Conservation (phyloP, 441 rosid species). For the Mallotus repandus region DNA sequence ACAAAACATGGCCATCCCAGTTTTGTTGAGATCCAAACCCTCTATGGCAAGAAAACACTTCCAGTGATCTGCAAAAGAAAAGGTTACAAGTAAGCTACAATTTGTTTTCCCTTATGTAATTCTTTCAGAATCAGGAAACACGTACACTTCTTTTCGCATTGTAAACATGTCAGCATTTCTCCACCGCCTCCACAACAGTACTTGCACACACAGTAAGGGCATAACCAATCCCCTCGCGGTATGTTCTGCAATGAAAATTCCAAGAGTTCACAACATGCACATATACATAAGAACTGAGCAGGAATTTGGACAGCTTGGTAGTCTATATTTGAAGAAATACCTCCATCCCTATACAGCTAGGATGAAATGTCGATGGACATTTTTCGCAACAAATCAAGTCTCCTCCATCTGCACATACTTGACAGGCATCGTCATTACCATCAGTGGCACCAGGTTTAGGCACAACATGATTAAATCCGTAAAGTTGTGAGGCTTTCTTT, state of each 20-base stretch:
- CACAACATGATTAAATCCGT: neutral
- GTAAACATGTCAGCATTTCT: slow-evolving; percentile 10
- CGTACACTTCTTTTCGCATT: slow-evolving; percentile 19
- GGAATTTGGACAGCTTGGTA: no score
- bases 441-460: slow-evolving; percentile 8
- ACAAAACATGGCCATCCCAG: slow-evolving; percentile 16
- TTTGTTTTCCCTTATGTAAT: no score
- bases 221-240: slow-evolving; percentile 18
- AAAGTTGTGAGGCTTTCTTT: neutral
- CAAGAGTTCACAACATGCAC: neutral
- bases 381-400: slow-evolving; percentile 31
- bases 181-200: neutral
- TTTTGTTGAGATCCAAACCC: slow-evolving; percentile 8
- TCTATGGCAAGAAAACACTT: slow-evolving; percentile 7
- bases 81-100: no score
- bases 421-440: slow-evolving; percentile 27
- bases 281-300: no score
- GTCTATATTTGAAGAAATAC: neutral
- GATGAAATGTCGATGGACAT: slow-evolving; percentile 35
- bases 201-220: slow-evolving; percentile 24
- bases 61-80: slow-evolving; percentile 22
- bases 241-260: slow-evolving; percentile 16
- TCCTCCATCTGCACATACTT: slow-evolving; percentile 40
- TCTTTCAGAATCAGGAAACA: neutral
- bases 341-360: slow-evolving; percentile 24